Conservation (phyloP, 257 asterid genomes). For the Gentiana macrophylla region DNA sequence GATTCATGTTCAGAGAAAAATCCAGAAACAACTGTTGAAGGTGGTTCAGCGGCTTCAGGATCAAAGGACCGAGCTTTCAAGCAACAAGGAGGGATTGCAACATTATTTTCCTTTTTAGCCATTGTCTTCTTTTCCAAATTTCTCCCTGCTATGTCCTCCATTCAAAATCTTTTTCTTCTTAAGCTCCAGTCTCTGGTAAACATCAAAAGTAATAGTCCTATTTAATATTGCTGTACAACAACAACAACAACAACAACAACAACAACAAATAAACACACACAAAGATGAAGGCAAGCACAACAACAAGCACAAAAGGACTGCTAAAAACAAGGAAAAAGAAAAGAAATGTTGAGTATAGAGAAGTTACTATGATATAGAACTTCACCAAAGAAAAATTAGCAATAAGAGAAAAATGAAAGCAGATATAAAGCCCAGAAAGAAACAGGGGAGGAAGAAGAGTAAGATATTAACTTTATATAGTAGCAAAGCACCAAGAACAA, state of each 20-base stretch:
- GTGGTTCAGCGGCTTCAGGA: conserved; percentile 68
- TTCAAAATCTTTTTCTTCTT: conserved; percentile 57
- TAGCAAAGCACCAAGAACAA: background rate
- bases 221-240: conserved; percentile 6
- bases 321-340: too few species aligned
- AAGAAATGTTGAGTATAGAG: background rate
- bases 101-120: conserved; percentile 80
- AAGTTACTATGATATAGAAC: background rate
- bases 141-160: conserved; percentile 71
- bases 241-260: background rate
- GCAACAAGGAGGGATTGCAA: conserved; percentile 75
- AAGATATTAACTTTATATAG: too few species aligned
- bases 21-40: conserved; percentile 88
- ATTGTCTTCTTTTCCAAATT: conserved; percentile 75
- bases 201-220: conserved; percentile 5
- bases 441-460: background rate
- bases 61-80: conserved; percentile 62
- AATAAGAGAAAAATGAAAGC: background rate
- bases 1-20: conserved; percentile 65
- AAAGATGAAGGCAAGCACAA: background rate
- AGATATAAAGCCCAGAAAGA: background rate
- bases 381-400: background rate
- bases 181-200: conserved; percentile 79
- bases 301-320: background rate
- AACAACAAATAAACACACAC: background rate